Evolutionary conservation across 805 yeast species (phyloP).

Genomic region (Ogataea corticis): DNA sequence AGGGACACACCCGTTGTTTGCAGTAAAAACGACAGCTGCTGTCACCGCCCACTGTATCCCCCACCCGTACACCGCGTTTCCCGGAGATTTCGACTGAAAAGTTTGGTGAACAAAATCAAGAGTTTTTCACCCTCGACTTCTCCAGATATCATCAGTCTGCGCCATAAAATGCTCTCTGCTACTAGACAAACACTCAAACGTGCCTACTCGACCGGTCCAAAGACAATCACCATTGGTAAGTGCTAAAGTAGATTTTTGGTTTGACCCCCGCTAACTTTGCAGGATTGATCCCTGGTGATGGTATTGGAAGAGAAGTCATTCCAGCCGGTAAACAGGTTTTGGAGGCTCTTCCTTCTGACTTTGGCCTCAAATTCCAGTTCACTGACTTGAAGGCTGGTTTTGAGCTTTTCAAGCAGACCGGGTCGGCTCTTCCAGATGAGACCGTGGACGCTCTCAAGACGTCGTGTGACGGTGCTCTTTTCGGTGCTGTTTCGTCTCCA

Average conservation of each 20-base stretch:
- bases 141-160: too few species aligned
- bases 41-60: background rate
- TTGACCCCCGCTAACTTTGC: background rate
- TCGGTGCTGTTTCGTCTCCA: conserved; percentile 97
- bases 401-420: conserved; percentile 91
- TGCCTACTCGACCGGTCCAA: conserved; percentile 38
- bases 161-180: conserved; percentile 22
- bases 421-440: conserved; percentile 91
- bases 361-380: conserved; percentile 80
- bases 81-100: conserved; percentile 6
- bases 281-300: conserved; percentile 91
- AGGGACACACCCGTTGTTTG: too few species aligned
- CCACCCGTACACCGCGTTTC: background rate
- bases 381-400: conserved; percentile 91
- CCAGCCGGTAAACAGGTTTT: conserved; percentile 93
- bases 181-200: conserved; percentile 29
- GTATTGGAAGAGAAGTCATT: conserved; percentile 95
- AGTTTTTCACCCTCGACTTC: conserved; percentile 1
- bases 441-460: conserved; percentile 76
- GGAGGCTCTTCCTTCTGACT: conserved; percentile 76
- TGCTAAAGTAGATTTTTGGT: background rate
- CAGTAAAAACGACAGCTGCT: too few species aligned
- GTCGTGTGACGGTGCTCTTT: conserved; percentile 94
- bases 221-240: conserved; percentile 53
- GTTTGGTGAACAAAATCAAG: too few species aligned